phyloP scores from a whole-genome alignment of 495 filamentous ascomycete genomes.

The Trichoderma parareesei region DNA sequence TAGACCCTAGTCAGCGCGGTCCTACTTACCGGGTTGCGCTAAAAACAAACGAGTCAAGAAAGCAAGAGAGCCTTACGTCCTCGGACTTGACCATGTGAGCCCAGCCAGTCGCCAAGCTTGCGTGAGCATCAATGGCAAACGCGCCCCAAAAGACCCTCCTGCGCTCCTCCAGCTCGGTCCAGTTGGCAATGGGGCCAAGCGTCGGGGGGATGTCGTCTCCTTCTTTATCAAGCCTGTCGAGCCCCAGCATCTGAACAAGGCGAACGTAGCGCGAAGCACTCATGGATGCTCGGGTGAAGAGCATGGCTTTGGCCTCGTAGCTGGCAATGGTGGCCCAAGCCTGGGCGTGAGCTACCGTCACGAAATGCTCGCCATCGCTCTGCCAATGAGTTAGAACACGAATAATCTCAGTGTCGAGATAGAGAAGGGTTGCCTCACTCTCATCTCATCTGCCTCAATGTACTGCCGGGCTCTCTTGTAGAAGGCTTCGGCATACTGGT shows the following conservation, averaged over 20 bases:
- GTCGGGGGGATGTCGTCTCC: constrained; percentile 29
- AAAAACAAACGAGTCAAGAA: no score
- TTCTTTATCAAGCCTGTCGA: constrained; percentile 36
- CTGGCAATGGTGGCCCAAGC: constrained; percentile 36
- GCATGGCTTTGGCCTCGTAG: constrained; percentile 34
- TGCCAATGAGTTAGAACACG: constrained; percentile 7
- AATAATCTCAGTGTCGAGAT: neutral
- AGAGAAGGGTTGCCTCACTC: constrained; percentile 20
- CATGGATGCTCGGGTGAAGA: constrained; percentile 39
- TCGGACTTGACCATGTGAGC: constrained; percentile 33
- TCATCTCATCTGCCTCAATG: constrained; percentile 41
- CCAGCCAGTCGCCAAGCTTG: constrained; percentile 40
- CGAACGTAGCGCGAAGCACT: constrained; percentile 32
- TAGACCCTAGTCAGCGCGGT: constrained; percentile 15
- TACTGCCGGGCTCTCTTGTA: constrained; percentile 41
- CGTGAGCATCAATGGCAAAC: constrained; percentile 43
- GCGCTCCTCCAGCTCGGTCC: constrained; percentile 45
- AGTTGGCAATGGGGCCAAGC: constrained; percentile 30
- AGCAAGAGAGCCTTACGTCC: constrained; percentile 22
- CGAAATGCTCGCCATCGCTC: constrained; percentile 37
- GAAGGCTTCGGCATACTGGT: constrained; percentile 32
- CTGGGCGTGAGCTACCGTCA: constrained; percentile 39
- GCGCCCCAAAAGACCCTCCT: constrained; percentile 45
- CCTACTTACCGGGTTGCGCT: neutral
- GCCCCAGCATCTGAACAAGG: constrained; percentile 39